Base-by-base conservation (phyloP, 768 basidiomycete genomes). In the Phallus indusiatus region DNA sequence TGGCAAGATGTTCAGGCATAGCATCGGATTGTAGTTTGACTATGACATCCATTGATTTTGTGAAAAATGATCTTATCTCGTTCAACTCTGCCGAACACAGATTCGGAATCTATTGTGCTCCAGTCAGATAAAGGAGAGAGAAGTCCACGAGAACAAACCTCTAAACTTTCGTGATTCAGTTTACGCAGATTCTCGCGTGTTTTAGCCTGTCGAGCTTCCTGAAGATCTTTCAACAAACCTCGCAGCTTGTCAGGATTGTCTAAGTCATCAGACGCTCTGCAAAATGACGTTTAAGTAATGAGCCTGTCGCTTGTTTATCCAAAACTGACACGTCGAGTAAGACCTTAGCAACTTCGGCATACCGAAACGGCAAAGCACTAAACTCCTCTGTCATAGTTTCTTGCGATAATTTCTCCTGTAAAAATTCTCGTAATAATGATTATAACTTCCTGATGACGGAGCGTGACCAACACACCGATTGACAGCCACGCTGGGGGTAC, bases 131-230 rank as follows among this genome's bases (percentile, higher is more conserved):
- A n/a, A n/a, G n/a, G n/a, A n/a, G n/a, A n/a, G n/a, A n/a, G n/a
- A n/a, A n/a, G n/a, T n/a, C n/a, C n/a, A n/a, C n/a, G n/a, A n/a
- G n/a, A n/a, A n/a, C 84, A 47, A 69, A 90, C 91, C 71, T 83
- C 84, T 24, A 93, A 78, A 69, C 90, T 88, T 63, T 83, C 87
- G 67, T 90, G 81, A 69, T 94, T 89, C 28, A 96, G 76, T 60
- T 81, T 81, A 61, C 79, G 77, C 1, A 98, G 73, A 77, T 94
- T 94, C 56, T 88, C 83, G 61, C 94, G 75, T 72, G 89, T 86
- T 68, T 99, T 99, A 8, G 94, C 88, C 69, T 97, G 95, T 42
- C 96, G 81, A 12, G 90, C 91, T 74, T 98, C 94, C 12, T 94
- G 86, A n/a, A 98, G 76, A 68, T 96, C 94, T 70, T 98, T 94